Evolutionary conservation across 192 early-diverging fungal species (phyloP), one percentile per base, ranked within the genome.

Genomic region (Podila horticola): DNA sequence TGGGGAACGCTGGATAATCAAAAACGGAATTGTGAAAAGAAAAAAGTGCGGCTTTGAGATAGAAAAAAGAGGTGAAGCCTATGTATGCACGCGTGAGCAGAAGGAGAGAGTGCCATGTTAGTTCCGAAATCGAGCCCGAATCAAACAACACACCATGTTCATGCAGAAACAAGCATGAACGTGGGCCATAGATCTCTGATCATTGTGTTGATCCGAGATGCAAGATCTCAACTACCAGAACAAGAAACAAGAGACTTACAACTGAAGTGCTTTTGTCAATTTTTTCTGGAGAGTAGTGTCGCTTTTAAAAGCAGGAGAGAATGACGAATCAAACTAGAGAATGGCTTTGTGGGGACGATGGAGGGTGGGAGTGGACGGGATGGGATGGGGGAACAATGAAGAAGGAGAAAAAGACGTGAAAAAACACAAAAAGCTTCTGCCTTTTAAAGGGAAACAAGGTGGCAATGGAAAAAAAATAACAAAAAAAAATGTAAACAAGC

Each of bases 21-120:
- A 77, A 77, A 66, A 72, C 71, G 71, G 71, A 65, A 72, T 72
- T 72, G 65, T 64, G 63, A 72, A 26, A 34, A 33, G 41, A 33
- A 38, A 55, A 58, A 28, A 10, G 33, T 51, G 36, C 10, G 24
- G 24, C n/a, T 26, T 36, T 63, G 62, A 36, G 59, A 24, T 30
- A 63, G 55, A 58, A 69, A 69, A 69, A 69, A 69, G 57, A 58
- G 51, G 67, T 69, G 58, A 69, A 69, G 67, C 67, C 67, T 69
- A 45, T 31, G 12, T 11, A 29, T 24, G 24, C 22, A 29, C 17
- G 22, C 20, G 34, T 3, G 17, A 52, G 51, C 24, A 55, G 29
- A n/a, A 11, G 26, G 57, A 4, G 4, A 58, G 0, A 3, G 7
- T 2, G 12, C 28, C 4, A 45, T 66, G 63, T 45, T 66, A 55